Conservation (phyloP, 805 yeast genomes). For the Hanseniaspora opuntiae region DNA sequence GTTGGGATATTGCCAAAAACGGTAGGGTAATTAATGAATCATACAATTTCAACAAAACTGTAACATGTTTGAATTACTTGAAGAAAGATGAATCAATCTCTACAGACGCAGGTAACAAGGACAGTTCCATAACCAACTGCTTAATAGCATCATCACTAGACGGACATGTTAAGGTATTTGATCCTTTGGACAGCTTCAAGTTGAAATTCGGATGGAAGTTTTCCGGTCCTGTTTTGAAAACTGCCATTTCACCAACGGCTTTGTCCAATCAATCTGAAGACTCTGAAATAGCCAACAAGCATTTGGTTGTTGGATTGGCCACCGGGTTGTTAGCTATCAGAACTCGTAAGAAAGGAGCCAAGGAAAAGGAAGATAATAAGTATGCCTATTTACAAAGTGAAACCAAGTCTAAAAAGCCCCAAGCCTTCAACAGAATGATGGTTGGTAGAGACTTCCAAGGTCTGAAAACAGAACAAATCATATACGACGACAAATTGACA, state of each 20-base stretch:
- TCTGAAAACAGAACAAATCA: slow-evolving; percentile 58
- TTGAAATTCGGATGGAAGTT: slow-evolving; percentile 96
- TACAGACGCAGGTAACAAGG: not conserved
- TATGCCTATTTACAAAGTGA: not conserved
- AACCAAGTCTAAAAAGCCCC: slow-evolving; percentile 26
- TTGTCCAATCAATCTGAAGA: slow-evolving; percentile 8
- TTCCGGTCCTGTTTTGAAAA: slow-evolving; percentile 79
- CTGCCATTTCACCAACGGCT: slow-evolving; percentile 76
- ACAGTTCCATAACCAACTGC: slow-evolving; percentile 28
- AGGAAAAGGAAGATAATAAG: slow-evolving; percentile 23
- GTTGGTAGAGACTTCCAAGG: slow-evolving; percentile 86
- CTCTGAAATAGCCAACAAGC: slow-evolving; percentile 34
- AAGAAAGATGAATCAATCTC: slow-evolving; percentile 20
- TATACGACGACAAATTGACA: slow-evolving; percentile 45
- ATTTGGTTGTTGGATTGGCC: slow-evolving; percentile 81
- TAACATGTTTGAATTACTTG: slow-evolving; percentile 49
- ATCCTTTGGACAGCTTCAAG: slow-evolving; percentile 62
- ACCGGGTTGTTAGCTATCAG: slow-evolving; percentile 81
- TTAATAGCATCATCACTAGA: slow-evolving; percentile 87
- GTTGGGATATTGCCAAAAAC: slow-evolving; percentile 76
- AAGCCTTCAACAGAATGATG: slow-evolving; percentile 66
- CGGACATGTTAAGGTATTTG: slow-evolving; percentile 94
- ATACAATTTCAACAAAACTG: slow-evolving; percentile 84
- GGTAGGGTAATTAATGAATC: slow-evolving; percentile 51
- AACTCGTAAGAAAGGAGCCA: slow-evolving; percentile 57